Base-by-base conservation (phyloP, 345 rosid species). In the Salix arbutifolia region DNA sequence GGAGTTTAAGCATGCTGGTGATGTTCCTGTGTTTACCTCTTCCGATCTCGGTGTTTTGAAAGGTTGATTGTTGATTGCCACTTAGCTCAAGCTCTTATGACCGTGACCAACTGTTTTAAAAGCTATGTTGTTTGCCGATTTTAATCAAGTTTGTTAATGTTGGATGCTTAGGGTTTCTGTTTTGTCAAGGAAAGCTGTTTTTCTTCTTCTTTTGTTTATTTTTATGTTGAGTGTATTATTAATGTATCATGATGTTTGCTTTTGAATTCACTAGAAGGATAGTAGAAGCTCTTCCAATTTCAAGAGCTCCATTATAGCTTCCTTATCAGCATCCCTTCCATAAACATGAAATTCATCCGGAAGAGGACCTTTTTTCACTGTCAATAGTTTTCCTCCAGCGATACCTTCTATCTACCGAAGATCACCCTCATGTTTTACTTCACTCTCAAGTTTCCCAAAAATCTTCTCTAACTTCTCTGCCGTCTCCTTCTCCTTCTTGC, bases 1-100 rank as follows among this genome's bases (percentile, higher is more conserved):
- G 85, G 98, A 96, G 46, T 96, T 96, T 78, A 94, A 90, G 86
- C 97, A 90, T 74, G 91, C 87, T 6, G 85, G 82, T 56, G 98
- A 88, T 80, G 77, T 83, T 53, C 81, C 96, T 18, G 56, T 88
- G 0, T 78, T 91, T 26, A 90, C 97, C 48, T 50, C 95, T 61
- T 87, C 96, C 0, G 97, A 94, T 84, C 98, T 92, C 60, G 98
- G 97, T 79, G 90, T 79, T 58, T 86, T 88, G 88, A 87, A 74
- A 86, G 97, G 99, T 90, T 52, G 40, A 31, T 73, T 37, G 21
- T 4, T 23, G 50, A 44, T 44, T 11, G 3, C 50, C 50, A 40
- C 2, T 40, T 40, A 11, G 44, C 13, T 44, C 50, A 44, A 44
- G 17, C 17, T 44, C 13, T 13, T 44, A 44, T 44, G 50, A 44